Percentiles rank a stretch among this genome's conserved stretches.
phyloP scores from a whole-genome alignment of 352 stramenopile genomes.

The Phytophthora cactorum region DNA sequence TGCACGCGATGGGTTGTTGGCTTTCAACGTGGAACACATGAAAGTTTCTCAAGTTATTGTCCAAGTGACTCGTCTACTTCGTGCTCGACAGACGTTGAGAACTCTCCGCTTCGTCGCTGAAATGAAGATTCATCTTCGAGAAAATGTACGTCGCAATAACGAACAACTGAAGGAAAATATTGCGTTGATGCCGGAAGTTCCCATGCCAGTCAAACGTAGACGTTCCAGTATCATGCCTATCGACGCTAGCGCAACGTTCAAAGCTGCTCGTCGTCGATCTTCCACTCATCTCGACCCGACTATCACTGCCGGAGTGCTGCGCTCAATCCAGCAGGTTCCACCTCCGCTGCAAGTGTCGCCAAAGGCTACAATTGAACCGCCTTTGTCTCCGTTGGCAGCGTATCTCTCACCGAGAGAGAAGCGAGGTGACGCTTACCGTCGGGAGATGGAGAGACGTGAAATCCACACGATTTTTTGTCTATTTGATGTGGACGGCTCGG shows the following conservation, averaged over 20 bases:
- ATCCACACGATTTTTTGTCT: constrained; percentile 78
- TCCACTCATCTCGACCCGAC: constrained; percentile 20
- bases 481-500: constrained; percentile 71
- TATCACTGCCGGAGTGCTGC: constrained; percentile 24
- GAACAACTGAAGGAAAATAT: constrained; percentile 21
- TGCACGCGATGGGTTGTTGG: constrained; percentile 66
- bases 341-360: constrained; percentile 12
- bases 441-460: constrained; percentile 70
- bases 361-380: constrained; percentile 35
- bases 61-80: constrained; percentile 68
- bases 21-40: constrained; percentile 83
- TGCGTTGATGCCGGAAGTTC: constrained; percentile 29
- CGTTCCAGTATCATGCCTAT: constrained; percentile 32
- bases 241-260: constrained; percentile 31
- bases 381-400: constrained; percentile 55
- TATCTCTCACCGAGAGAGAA: constrained; percentile 54
- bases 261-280: constrained; percentile 32
- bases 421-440: constrained; percentile 58
- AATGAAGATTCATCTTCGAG: constrained; percentile 80
- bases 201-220: constrained; percentile 12
- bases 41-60: constrained; percentile 69
- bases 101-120: constrained; percentile 81
- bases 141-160: constrained; percentile 43
- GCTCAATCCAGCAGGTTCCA: constrained; percentile 19
- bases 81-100: constrained; percentile 70